Evolutionary conservation across 352 stramenopile species (phyloP).

Genomic region (Phytophthora capsici): DNA sequence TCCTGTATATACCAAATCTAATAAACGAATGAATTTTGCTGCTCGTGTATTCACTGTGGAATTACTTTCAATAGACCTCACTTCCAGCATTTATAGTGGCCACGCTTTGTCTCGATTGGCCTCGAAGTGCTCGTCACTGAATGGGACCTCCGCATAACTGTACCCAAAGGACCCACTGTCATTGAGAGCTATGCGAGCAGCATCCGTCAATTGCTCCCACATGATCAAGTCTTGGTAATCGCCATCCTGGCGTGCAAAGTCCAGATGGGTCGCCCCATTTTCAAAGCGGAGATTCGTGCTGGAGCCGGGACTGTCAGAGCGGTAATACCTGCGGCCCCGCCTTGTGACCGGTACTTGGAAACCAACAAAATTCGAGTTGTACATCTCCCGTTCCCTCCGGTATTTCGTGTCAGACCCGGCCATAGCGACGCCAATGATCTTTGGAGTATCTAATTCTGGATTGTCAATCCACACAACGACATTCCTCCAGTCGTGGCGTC

Average conservation of each 20-base stretch:
- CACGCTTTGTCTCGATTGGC: neutral
- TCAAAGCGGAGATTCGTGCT: constrained; percentile 9
- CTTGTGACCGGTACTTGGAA: too few species aligned
- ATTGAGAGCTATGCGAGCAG: constrained; percentile 6
- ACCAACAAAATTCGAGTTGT: too few species aligned
- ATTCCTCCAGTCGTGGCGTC: constrained; percentile 1
- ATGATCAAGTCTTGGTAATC: constrained; percentile 14
- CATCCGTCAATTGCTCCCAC: constrained; percentile 20
- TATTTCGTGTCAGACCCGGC: neutral
- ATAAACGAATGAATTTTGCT: too few species aligned
- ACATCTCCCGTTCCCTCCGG: too few species aligned
- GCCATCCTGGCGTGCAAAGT: neutral
- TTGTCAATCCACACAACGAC: constrained; percentile 3
- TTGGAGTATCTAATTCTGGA: neutral
- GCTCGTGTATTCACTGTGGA: too few species aligned
- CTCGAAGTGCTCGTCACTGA: constrained; percentile 8
- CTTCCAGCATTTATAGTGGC: neutral
- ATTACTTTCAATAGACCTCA: neutral
- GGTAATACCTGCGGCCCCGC: too few species aligned
- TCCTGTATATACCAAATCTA: too few species aligned
- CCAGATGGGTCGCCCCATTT: neutral
- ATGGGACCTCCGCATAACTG: neutral
- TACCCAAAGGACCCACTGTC: constrained; percentile 6
- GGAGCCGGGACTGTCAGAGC: too few species aligned
- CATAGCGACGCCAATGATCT: neutral